These are phyloP conservation scores for Phytophthora capsici DNA, from an alignment of 352 stramenopile genomes.

Conservation along the genomic window DNA sequence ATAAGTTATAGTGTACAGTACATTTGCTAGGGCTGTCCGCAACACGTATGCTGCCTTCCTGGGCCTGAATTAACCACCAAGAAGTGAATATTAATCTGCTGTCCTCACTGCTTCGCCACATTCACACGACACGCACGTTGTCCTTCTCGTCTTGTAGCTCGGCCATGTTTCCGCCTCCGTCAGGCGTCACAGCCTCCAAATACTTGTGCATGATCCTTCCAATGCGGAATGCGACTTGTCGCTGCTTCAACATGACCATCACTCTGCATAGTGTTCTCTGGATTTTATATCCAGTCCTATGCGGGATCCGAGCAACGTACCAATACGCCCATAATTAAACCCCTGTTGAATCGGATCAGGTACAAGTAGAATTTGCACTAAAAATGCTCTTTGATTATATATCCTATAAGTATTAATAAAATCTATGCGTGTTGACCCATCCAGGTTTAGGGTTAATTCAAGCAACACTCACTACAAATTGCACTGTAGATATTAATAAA, in stretches of 20 bases:
- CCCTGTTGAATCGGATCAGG: too few species aligned
- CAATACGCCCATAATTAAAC: too few species aligned
- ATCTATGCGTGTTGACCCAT: too few species aligned
- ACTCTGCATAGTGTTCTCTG: constrained; percentile 25
- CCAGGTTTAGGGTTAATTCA: too few species aligned
- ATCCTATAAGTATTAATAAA: too few species aligned
- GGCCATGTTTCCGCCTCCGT: not conserved
- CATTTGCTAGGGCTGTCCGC: constrained; percentile 27
- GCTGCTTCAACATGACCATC: constrained; percentile 24
- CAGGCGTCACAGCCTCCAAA: constrained; percentile 34
- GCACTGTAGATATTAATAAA: too few species aligned
- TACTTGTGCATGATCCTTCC: constrained; percentile 37
- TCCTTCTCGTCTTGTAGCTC: not conserved
- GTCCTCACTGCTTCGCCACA: not conserved
- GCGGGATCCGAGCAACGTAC: too few species aligned
- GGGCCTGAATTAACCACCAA: not conserved
- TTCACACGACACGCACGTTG: not conserved
- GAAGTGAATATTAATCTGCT: constrained; percentile 5
- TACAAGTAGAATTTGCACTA: too few species aligned
- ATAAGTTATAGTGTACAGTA: constrained; percentile 5
- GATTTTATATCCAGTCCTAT: too few species aligned
- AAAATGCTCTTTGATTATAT: too few species aligned
- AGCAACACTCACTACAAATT: too few species aligned
- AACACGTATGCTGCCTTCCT: constrained; percentile 23
- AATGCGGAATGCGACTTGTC: constrained; percentile 10